Evolutionary conservation across 2,329 filamentous ascomycete genomes (phyloP).

Genomic region (Diplodia scrobiculata): DNA sequence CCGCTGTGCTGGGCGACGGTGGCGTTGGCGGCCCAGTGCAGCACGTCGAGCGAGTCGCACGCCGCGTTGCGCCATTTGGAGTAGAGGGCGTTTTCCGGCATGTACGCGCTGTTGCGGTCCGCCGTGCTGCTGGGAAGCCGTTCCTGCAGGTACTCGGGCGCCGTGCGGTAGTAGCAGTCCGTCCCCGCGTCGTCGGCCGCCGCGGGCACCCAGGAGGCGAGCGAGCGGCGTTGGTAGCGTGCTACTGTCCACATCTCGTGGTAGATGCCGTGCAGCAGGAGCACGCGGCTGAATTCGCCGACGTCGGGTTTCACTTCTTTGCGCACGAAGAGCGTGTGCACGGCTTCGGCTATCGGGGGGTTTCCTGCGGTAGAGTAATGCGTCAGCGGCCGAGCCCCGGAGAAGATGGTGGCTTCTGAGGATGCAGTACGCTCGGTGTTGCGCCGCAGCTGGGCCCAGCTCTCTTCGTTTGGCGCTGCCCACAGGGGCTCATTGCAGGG

Average conservation of each 20-base stretch:
- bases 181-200: constrained; percentile 25
- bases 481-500: constrained; percentile 35
- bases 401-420: no score
- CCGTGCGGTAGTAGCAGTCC: constrained; percentile 20
- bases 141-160: constrained; percentile 5
- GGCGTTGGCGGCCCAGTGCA: constrained; percentile 62
- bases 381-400: no score
- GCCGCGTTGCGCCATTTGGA: constrained; percentile 54
- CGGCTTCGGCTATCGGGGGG: constrained; percentile 46
- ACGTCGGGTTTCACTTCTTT: constrained; percentile 50
- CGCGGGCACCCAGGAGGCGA: constrained; percentile 45
- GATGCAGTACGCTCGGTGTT: constrained; percentile 4
- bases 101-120: constrained; percentile 12
- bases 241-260: constrained; percentile 55
- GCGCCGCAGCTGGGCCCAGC: constrained; percentile 32
- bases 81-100: constrained; percentile 52
- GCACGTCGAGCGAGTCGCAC: constrained; percentile 56
- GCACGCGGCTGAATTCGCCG: constrained; percentile 54
- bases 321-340: constrained; percentile 54
- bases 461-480: constrained; percentile 33
- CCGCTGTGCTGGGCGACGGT: constrained; percentile 54
- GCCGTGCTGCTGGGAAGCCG: constrained; percentile 43
- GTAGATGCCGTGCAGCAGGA: constrained; percentile 56
- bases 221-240: constrained; percentile 49
- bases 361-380: not conserved